phyloP scores from a whole-genome alignment of 1,284 basidiomycete genomes.

The Tremellales sp. region DNA sequence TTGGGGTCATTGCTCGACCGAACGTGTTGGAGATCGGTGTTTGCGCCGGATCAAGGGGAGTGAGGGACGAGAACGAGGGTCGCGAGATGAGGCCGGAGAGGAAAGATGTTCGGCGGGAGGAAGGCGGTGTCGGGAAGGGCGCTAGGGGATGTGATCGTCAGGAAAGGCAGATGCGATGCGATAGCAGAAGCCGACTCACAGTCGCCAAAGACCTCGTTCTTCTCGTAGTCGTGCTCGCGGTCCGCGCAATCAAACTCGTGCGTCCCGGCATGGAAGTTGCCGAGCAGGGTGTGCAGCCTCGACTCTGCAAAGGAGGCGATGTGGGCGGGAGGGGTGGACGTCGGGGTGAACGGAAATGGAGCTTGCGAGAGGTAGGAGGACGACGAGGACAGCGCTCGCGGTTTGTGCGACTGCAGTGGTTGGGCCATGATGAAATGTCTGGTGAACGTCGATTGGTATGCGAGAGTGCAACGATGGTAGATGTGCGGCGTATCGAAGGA shows the following conservation, averaged over 20 bases:
- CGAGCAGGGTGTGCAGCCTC: slow-evolving; percentile 26
- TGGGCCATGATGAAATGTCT: too few species aligned
- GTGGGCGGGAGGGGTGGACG: background rate
- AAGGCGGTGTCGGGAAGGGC: slow-evolving; percentile 7
- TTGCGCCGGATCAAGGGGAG: slow-evolving; percentile 3
- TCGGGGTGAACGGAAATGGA: too few species aligned
- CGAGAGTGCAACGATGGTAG: too few species aligned
- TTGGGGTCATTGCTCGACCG: background rate
- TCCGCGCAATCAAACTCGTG: slow-evolving; percentile 29
- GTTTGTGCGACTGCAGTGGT: too few species aligned
- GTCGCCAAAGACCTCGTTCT: slow-evolving; percentile 8
- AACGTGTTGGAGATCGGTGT: background rate
- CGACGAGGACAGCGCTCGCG: too few species aligned
- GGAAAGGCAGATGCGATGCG: background rate
- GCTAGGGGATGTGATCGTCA: background rate
- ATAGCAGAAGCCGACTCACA: slow-evolving; percentile 2
- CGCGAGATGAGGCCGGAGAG: slow-evolving; percentile 14
- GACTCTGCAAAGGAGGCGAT: slow-evolving; percentile 12
- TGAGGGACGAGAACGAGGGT: slow-evolving; percentile 10
- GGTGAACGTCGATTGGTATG: too few species aligned
- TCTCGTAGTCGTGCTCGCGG: slow-evolving; percentile 15
- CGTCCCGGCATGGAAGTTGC: slow-evolving; percentile 29
- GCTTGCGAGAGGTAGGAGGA: too few species aligned
- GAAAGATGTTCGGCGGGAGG: slow-evolving; percentile 17
- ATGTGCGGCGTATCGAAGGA: too few species aligned